Evolutionary conservation across 2,329 filamentous ascomycete genomes (phyloP).

Genomic region (Didymella exigua): DNA sequence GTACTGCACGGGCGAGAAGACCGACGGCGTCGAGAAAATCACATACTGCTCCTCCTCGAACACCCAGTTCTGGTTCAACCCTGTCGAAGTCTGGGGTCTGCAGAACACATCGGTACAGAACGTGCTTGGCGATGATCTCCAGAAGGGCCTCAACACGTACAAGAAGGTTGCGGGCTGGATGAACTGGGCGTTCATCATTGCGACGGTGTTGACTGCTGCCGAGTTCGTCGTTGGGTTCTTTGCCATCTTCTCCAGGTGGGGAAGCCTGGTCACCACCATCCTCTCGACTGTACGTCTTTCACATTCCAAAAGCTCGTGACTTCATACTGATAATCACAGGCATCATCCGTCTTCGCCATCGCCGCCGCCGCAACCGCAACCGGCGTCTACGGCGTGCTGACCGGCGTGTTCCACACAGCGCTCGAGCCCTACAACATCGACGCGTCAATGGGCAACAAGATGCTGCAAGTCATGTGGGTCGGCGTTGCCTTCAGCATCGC

Average conservation of each 20-base stretch:
- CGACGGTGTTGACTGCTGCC: slow-evolving; percentile 69
- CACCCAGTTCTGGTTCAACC: slow-evolving; percentile 77
- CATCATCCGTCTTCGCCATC: slow-evolving; percentile 63
- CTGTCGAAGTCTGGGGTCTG: slow-evolving; percentile 69
- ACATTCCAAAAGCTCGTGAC: slow-evolving; percentile 22
- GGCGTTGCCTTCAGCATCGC: slow-evolving; percentile 76
- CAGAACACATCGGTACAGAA: slow-evolving; percentile 58
- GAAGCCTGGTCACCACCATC: slow-evolving; percentile 82
- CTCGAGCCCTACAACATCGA: slow-evolving; percentile 74
- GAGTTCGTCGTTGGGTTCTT: slow-evolving; percentile 81
- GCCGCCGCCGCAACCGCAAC: slow-evolving; percentile 75
- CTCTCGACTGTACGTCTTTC: slow-evolving; percentile 62
- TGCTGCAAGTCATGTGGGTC: slow-evolving; percentile 78
- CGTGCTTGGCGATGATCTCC: slow-evolving; percentile 68
- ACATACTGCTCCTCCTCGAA: slow-evolving; percentile 71
- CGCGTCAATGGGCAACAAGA: slow-evolving; percentile 69
- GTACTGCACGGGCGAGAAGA: slow-evolving; percentile 73
- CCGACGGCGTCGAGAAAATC: slow-evolving; percentile 56
- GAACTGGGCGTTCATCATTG: slow-evolving; percentile 78
- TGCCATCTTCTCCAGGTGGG: slow-evolving; percentile 79
- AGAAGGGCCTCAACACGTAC: slow-evolving; percentile 73
- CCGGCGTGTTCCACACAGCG: slow-evolving; percentile 68
- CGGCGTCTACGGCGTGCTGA: slow-evolving; percentile 72
- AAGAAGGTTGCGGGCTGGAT: slow-evolving; percentile 78
- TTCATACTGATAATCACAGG: slow-evolving; percentile 46